Evolutionary conservation across 1,284 basidiomycete genomes (phyloP).

Genomic region (Cryptococcus neoformans): DNA sequence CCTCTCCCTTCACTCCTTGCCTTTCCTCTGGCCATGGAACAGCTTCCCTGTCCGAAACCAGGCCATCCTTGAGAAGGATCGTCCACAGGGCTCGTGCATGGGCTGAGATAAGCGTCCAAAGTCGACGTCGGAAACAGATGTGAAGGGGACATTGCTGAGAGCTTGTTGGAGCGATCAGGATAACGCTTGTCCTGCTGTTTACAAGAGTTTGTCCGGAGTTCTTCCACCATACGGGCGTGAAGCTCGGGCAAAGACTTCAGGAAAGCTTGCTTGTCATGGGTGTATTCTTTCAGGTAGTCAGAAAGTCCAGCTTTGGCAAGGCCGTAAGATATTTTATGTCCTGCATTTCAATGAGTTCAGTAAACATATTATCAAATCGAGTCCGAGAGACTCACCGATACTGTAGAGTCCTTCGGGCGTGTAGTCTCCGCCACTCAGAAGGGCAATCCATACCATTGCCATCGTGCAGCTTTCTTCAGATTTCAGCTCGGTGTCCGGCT

Average conservation of each 20-base stretch:
- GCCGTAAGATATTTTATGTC: constrained; percentile 26
- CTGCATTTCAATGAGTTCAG: constrained; percentile 12
- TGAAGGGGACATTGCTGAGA: constrained; percentile 53
- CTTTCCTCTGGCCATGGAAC: constrained; percentile 19
- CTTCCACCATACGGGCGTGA: constrained; percentile 60
- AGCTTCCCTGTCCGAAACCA: constrained; percentile 34
- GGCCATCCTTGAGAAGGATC: constrained; percentile 35
- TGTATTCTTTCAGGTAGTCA: constrained; percentile 60
- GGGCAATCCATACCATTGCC: constrained; percentile 78
- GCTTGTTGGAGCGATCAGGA: constrained; percentile 58
- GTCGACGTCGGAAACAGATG: constrained; percentile 63
- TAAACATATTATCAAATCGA: neutral
- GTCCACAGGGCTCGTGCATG: constrained; percentile 42
- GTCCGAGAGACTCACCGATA: constrained; percentile 29
- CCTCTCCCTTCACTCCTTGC: constrained; percentile 37
- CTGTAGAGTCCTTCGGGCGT: constrained; percentile 54
- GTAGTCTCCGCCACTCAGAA: constrained; percentile 90
- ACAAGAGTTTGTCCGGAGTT: constrained; percentile 67
- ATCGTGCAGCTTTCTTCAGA: constrained; percentile 57
- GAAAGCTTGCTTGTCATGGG: constrained; percentile 36
- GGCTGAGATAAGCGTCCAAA: constrained; percentile 69
- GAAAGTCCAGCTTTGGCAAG: constrained; percentile 16
- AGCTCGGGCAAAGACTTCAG: constrained; percentile 53
- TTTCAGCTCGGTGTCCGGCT: constrained; percentile 23
- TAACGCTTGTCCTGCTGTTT: constrained; percentile 58